These are phyloP conservation scores for Escovopsis weberi DNA, from an alignment of 2,329 filamentous ascomycete species.

Conservation along the genomic window DNA sequence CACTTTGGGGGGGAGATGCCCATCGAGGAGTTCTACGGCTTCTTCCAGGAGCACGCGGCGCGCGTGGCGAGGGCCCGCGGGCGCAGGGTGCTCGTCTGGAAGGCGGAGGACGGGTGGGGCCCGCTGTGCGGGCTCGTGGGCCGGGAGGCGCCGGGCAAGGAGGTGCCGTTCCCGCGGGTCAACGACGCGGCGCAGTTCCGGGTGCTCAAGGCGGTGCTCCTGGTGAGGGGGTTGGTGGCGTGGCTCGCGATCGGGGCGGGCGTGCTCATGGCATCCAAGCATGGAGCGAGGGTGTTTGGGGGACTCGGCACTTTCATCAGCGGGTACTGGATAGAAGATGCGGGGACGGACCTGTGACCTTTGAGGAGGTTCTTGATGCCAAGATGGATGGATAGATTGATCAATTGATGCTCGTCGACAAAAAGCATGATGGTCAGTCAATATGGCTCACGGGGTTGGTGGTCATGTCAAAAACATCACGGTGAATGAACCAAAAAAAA, in stretches of 20 bases:
- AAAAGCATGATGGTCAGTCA: too few relatives aligned
- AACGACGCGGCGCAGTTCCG: slow-evolving; percentile 15
- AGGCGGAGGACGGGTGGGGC: slow-evolving; percentile 26
- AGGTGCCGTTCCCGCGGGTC: slow-evolving; percentile 17
- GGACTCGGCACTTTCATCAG: background rate
- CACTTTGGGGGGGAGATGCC: too few relatives aligned
- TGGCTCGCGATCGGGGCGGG: slow-evolving; percentile 6
- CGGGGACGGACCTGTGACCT: background rate
- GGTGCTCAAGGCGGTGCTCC: slow-evolving; percentile 5
- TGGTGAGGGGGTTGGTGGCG: slow-evolving; percentile 5
- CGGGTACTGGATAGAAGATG: background rate
- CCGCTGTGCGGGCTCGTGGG: slow-evolving; percentile 27
- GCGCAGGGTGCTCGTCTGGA: slow-evolving; percentile 13
- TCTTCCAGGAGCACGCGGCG: slow-evolving; percentile 13
- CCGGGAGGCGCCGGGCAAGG: slow-evolving; percentile 16
- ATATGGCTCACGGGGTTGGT: too few relatives aligned
- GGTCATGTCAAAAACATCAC: too few relatives aligned
- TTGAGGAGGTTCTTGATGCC: too few relatives aligned
- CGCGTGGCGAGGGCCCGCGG: slow-evolving; percentile 16
- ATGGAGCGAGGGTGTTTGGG: slow-evolving; percentile 4
- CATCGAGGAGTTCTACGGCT: slow-evolving; percentile 7
- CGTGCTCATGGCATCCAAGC: slow-evolving; percentile 4
- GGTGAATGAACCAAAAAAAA: background rate
- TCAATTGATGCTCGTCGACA: too few relatives aligned
- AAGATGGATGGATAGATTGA: too few relatives aligned